These are phyloP conservation scores for Aspergillus felis DNA, from an alignment of 2,329 filamentous ascomycete genomes.

Conservation along the genomic window DNA sequence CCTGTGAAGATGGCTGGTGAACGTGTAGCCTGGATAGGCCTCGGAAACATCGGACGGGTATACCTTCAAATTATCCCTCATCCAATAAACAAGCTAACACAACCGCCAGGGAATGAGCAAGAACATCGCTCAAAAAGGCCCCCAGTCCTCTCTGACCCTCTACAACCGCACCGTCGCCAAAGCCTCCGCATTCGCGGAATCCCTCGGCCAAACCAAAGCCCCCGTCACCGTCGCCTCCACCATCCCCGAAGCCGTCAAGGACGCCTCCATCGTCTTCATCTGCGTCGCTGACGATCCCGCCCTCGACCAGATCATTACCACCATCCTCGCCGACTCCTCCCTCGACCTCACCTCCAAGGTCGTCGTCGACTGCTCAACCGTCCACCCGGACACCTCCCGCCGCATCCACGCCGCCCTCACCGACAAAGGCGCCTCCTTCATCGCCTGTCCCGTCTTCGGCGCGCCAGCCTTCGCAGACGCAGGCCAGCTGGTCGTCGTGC, in stretches of 20 bases:
- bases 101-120: constrained; percentile 68
- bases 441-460: constrained; percentile 60
- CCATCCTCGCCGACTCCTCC: constrained; percentile 47
- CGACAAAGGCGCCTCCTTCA: constrained; percentile 64
- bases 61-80: constrained; percentile 30
- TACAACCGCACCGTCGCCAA: constrained; percentile 74
- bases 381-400: constrained; percentile 77
- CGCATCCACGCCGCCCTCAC: constrained; percentile 56
- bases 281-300: constrained; percentile 76
- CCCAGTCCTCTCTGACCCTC: constrained; percentile 68
- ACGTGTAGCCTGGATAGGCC: constrained; percentile 71
- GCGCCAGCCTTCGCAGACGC: constrained; percentile 48
- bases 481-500: constrained; percentile 68
- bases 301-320: constrained; percentile 59
- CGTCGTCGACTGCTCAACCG: constrained; percentile 82
- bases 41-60: constrained; percentile 83
- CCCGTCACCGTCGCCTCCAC: constrained; percentile 61
- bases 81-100: background rate
- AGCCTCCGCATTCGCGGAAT: constrained; percentile 59
- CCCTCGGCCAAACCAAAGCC: constrained; percentile 59
- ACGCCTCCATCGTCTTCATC: constrained; percentile 74
- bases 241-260: constrained; percentile 62
- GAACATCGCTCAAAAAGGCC: constrained; percentile 75
- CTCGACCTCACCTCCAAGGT: constrained; percentile 64
- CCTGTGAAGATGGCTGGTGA: constrained; percentile 22